These are phyloP conservation scores for Lanmaoa pseudosensibilis DNA, from an alignment of 768 basidiomycete genomes.

Conservation along the genomic window DNA sequence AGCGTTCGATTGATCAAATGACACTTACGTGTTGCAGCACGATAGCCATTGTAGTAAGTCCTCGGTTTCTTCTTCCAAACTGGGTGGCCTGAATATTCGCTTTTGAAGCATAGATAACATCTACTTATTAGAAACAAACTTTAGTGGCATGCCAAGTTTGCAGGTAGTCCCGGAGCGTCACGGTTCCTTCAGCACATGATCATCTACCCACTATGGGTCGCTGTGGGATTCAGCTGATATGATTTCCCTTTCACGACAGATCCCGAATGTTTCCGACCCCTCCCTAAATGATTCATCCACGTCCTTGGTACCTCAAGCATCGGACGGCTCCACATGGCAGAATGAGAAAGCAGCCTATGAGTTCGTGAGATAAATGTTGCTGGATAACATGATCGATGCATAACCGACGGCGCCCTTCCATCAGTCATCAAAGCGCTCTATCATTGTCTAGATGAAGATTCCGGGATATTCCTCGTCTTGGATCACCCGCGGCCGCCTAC, in stretches of 20 bases:
- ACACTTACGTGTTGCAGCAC: neutral
- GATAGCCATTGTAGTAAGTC: conserved; percentile 15
- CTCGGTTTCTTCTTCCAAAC: neutral
- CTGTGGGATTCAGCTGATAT: neutral
- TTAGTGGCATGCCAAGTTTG: neutral
- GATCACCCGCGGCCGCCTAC: neutral
- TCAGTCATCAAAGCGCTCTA: too few relatives aligned
- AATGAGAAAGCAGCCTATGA: neutral
- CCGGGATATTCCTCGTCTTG: neutral
- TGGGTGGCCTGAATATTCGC: conserved; percentile 1
- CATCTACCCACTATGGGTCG: neutral
- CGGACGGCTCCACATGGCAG: neutral
- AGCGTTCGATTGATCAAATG: conserved; percentile 17
- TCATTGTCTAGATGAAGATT: conserved; percentile 1
- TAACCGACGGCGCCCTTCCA: neutral
- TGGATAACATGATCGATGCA: neutral
- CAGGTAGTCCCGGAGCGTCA: neutral
- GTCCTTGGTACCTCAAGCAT: too few relatives aligned
- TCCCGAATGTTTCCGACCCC: conserved; percentile 14
- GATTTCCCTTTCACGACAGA: neutral
- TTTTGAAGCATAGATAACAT: conserved; percentile 11
- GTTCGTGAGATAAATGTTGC: conserved; percentile 8
- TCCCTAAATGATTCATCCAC: neutral
- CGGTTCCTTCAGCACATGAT: neutral
- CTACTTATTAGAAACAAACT: neutral